Evolutionary conservation across 2,329 filamentous ascomycete species (phyloP), one percentile per base, ranked within the genome.

Genomic region (Alternaria gansuensis): DNA sequence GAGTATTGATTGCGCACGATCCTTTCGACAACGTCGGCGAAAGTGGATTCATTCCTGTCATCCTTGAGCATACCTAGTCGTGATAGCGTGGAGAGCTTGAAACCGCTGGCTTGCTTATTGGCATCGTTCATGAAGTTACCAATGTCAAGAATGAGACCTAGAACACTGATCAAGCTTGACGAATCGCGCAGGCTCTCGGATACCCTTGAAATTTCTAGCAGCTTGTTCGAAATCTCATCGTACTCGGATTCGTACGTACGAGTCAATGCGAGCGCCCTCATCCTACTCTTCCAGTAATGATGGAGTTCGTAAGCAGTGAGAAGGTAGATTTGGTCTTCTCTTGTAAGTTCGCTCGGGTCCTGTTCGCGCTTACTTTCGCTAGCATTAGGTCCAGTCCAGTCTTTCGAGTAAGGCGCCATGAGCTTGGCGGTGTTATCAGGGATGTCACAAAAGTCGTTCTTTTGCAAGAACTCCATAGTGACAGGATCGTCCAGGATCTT

Each of bases 81-180:
- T 28, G 92, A 91, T 48, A 99, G 88, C 5, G 95, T 97, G 74
- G 93, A 95, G 13, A 99, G 87, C 82, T 99, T 99, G 88, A 99
- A 99, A 63, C 95, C 95, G 57, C 90, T 91, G 4, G 95, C 95
- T 80, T 98, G 95, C 82, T 99, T 99, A 81, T 97, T 98, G 54
- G 93, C 90, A 75, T 98, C 95, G 82, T 99, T 99, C 95, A 99
- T 99, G 84, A 97, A 99, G 79, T 99, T 99, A 78, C 95, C 95
- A 73, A 99, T 97, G 77, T 97, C 94, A 70, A 99, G 83, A 78
- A 99, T 99, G 62, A 98, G 85, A 59, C 94, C 93, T 56, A 99
- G 87, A 45, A 99, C 93, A 66, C 96, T 97, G 89, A 98, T 97
- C 70, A 99, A 81, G 26, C 92, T 90, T 26, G 96, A 92, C 1